Evolutionary conservation across 2,329 filamentous ascomycete species (phyloP).

Genomic region (Domatiomyces globalis): DNA sequence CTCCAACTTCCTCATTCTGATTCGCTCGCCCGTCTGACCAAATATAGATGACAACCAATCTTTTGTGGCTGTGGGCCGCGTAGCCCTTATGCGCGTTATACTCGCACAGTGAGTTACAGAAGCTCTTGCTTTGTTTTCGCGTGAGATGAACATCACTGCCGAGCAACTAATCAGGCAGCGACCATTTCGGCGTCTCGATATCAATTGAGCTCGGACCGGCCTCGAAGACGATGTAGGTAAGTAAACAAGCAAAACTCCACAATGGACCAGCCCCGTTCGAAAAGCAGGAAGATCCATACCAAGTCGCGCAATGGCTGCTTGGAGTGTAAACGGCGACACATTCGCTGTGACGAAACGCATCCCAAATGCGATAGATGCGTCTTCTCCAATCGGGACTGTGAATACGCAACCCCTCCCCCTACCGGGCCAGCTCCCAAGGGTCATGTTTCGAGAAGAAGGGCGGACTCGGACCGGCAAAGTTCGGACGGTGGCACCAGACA

Average conservation of each 20-base stretch:
- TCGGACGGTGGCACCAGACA: background rate
- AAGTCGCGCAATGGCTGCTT: conserved; percentile 29
- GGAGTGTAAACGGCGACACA: conserved; percentile 28
- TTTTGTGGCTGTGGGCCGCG: no score
- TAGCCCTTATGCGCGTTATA: no score
- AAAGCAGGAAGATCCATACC: conserved; percentile 6
- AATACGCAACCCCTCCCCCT: background rate
- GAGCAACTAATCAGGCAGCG: no score
- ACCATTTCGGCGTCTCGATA: no score
- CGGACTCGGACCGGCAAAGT: background rate
- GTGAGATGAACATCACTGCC: no score
- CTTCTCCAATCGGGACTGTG: conserved; percentile 25
- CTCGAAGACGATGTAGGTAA: no score
- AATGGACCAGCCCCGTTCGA: background rate
- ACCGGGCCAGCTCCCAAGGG: background rate
- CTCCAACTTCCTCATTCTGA: no score
- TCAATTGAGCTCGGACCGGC: no score
- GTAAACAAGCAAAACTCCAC: background rate
- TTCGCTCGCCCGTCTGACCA: no score
- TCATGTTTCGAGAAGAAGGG: background rate
- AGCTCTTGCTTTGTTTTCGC: no score
- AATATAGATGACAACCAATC: no score
- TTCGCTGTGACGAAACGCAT: conserved; percentile 28
- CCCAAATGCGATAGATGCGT: conserved; percentile 26
- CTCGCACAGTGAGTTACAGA: no score